These are phyloP conservation scores for Cyclotella sp. DNA, from an alignment of 108 stramenopile genomes.

Conservation along the genomic window DNA sequence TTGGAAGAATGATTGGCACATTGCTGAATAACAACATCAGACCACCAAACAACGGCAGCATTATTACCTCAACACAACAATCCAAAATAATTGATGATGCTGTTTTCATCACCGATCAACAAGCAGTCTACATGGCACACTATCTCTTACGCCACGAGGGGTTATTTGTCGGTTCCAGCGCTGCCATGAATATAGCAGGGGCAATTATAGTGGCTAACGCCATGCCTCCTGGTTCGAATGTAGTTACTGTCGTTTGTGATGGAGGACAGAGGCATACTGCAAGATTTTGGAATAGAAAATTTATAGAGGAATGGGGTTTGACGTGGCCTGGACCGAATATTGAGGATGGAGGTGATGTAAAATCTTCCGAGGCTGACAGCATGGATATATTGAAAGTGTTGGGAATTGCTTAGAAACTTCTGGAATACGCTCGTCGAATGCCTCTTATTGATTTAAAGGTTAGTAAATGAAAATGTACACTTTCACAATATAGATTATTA, in stretches of 20 bases:
- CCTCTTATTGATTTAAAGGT: too few species aligned
- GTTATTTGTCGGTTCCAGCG: slow-evolving; percentile 93
- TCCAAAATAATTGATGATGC: slow-evolving; percentile 68
- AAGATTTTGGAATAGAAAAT: slow-evolving; percentile 16
- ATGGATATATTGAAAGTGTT: background rate
- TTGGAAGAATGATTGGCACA: background rate
- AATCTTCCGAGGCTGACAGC: background rate
- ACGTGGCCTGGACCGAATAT: slow-evolving; percentile 3
- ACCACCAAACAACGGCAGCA: background rate
- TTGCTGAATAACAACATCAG: background rate
- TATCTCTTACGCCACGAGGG: slow-evolving; percentile 90
- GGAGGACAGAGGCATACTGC: slow-evolving; percentile 85
- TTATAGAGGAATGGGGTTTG: slow-evolving; percentile 17
- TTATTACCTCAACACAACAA: background rate
- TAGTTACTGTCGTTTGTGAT: slow-evolving; percentile 95
- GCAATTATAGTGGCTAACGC: slow-evolving; percentile 75
- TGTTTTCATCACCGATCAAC: slow-evolving; percentile 83
- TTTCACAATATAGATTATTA: too few species aligned
- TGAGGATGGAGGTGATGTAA: too few species aligned
- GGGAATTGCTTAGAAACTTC: background rate
- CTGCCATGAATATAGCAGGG: slow-evolving; percentile 95
- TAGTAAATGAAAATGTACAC: too few species aligned
- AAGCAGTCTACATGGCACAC: slow-evolving; percentile 95
- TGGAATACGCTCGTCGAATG: too few species aligned
- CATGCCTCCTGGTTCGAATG: slow-evolving; percentile 58